Evolutionary conservation across 208 protist species (phyloP).

Genomic region (Acanthamoeba healyi): DNA sequence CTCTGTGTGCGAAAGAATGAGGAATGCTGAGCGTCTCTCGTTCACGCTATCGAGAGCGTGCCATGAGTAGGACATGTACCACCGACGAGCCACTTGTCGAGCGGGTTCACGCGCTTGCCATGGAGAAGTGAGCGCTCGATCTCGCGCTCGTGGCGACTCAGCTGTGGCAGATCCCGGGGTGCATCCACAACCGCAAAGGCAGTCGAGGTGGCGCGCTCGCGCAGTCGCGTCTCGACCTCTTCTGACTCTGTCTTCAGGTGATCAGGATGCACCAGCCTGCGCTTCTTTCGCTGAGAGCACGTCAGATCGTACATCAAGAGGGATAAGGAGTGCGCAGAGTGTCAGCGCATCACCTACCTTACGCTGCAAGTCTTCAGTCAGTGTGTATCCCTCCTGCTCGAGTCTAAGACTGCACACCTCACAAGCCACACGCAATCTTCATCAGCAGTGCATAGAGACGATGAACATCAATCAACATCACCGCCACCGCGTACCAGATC

Average conservation of each 20-base stretch:
- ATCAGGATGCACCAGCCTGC: neutral
- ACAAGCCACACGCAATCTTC: too few relatives aligned
- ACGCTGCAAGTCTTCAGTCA: neutral
- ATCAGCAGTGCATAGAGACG: neutral
- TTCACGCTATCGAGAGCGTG: too few relatives aligned
- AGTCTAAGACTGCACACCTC: neutral
- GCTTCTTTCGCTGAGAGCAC: neutral
- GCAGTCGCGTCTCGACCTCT: neutral
- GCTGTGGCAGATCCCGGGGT: neutral
- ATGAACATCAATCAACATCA: neutral
- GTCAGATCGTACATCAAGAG: neutral
- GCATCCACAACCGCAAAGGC: neutral
- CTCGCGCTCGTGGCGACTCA: constrained; percentile 4
- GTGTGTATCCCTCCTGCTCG: neutral
- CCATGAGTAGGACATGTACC: neutral
- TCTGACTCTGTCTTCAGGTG: neutral
- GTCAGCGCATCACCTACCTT: neutral
- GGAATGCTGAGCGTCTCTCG: too few relatives aligned
- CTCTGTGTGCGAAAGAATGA: too few relatives aligned
- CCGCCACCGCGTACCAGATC: neutral
- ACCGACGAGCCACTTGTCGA: neutral
- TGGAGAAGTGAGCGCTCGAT: neutral
- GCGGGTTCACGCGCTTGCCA: neutral
- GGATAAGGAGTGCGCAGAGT: too few relatives aligned
- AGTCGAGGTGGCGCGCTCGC: neutral